Conservation (phyloP, 2,329 filamentous ascomycete species). For the Sclerotiophoma versabilis region DNA sequence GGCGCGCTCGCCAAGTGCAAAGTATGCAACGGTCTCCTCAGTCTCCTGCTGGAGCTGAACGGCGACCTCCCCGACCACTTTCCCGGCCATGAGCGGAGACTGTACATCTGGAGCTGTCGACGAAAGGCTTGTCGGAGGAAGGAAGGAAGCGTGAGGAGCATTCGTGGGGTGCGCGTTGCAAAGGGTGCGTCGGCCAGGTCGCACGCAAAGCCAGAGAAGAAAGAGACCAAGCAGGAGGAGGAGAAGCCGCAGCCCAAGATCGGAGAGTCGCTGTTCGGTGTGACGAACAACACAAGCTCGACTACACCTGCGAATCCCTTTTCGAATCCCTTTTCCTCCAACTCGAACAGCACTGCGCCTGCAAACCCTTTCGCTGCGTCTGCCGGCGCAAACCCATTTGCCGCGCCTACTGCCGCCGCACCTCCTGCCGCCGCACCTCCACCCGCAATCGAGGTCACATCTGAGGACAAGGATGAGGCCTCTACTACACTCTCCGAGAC, state of each 20-base stretch:
- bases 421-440: conserved; percentile 41
- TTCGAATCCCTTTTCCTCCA: conserved; percentile 67
- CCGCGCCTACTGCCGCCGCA: conserved; percentile 35
- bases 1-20: conserved; percentile 83
- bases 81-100: conserved; percentile 81
- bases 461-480: conserved; percentile 32
- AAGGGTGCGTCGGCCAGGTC: conserved; percentile 41
- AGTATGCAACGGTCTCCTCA: conserved; percentile 83
- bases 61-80: conserved; percentile 87
- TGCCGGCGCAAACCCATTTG: conserved; percentile 36
- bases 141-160: conserved; percentile 77
- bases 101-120: conserved; percentile 87
- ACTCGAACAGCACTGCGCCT: conserved; percentile 44
- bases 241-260: conserved; percentile 57
- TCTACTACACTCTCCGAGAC: conserved; percentile 71
- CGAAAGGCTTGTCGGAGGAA: conserved; percentile 81
- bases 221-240: conserved; percentile 34
- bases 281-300: conserved; percentile 53
- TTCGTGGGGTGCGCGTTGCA: conserved; percentile 71
- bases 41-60: conserved; percentile 87
- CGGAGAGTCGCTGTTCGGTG: conserved; percentile 75
- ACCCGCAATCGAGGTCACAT: conserved; percentile 18
- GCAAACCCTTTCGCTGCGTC: conserved; percentile 64
- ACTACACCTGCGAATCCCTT: conserved; percentile 39
- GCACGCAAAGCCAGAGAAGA: conserved; percentile 26